Base-by-base conservation (phyloP, 805 yeast species). In the Zygotorulaspora sp. region DNA sequence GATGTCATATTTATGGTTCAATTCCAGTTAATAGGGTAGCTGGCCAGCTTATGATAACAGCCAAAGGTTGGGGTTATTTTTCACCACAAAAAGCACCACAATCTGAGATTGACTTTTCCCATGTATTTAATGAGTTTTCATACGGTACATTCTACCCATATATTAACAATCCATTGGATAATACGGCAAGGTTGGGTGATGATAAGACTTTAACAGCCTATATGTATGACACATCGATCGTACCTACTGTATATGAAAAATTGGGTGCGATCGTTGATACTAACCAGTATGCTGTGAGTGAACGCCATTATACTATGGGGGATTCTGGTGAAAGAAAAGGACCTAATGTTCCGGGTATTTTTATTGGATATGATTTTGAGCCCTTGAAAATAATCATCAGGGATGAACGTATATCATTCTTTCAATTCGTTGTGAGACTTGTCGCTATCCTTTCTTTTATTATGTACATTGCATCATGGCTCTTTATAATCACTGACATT, bases 71-170 rank as follows among this genome's bases (percentile, higher is more conserved):
- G 45, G 89, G 85, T 1, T 80, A 79, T 44, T 48, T 62, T 25
- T 79, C 72, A 44, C 32, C 33, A 13, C 48, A 47, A 14, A 61
- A 75, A 41, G 65, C 74, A 31, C 61, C 63, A 29, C 68, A 72
- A 8, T 76, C 76, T 26, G 63, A 71, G 15, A 63, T 85, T 41
- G 84, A 90, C 55, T 83, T 90, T 57, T 74, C 95, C 1, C 98
- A 92, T 62, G 77, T 77, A 4, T 80, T 92, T 43, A 75, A 76
- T 43, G 97, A 90, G 60, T 76, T 88, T 45, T 87, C 97, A 8
- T 90, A 80, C 63, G 98, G 98, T 10, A 85, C 78, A 24, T 88
- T 83, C 61, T 88, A 78, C 55, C 97, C 98, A 3, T 82, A 75
- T 50, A 70, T 89, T 45, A 72, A 81, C 49, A 90, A 90, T 55